Base-by-base conservation (phyloP, 108 stramenopile genomes). In the Asterionellopsis glacialis region DNA sequence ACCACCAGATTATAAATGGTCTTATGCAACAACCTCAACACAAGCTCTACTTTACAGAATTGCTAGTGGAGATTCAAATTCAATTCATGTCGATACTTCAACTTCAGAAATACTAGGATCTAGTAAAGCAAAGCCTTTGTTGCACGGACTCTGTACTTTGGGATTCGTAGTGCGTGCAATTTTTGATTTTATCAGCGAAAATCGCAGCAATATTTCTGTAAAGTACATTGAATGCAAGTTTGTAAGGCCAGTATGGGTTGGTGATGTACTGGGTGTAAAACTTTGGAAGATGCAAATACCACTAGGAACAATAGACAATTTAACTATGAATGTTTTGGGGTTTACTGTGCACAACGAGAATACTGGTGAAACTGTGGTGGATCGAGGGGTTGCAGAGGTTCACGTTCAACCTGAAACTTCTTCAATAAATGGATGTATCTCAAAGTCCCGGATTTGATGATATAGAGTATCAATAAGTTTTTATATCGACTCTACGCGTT, bases 91-190 rank as follows among this genome's bases (percentile, higher is more conserved):
- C 39, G 79, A 83, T 42, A 19, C 38, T 5, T 16, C 60, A 23
- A 54, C 69, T 1, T 73, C 81, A 9, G 49, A 57, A 24, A 57
- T 49, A 51, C 53, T 64, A 16, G 79, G 62, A 42, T 51, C 14
- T 33, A 58, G 75, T 0, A 72, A 65, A 14, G 66, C 73, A n/a
- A 64, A 60, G 13, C 87, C 93, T 19, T 69, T 96, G 9, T 69
- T 96, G 15, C 94, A 96, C 59, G 95, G 95, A 0, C 70, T 96
- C 42, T 90, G 88, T 51, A 88, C 88, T 1, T 61, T 95, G 39
- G 95, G 86, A 5, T 68, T 85, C 62, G 79, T 84, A 7, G 51
- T 79, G 16, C 83, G 87, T 33, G 84, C 68, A 0, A 76, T 91
- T 42, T n/a, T 89, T 41, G 24, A 47, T 22, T 61, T 61, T 40